phyloP scores from a whole-genome alignment of 495 filamentous ascomycete genomes.

The Emericellopsis terricola region DNA sequence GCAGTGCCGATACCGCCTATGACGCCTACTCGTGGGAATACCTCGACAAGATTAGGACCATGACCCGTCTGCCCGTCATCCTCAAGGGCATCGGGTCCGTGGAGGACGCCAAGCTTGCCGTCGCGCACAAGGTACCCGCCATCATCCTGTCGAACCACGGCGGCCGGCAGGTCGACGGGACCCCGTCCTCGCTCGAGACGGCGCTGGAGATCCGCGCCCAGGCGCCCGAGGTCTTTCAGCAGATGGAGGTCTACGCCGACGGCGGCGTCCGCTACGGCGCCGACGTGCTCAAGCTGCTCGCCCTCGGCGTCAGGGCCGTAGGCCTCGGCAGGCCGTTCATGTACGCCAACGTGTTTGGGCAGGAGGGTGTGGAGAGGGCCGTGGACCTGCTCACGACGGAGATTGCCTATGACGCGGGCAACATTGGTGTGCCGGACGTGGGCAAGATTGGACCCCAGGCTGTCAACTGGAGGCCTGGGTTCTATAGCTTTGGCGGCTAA shows the following conservation, averaged over 20 bases:
- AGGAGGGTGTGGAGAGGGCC: slow-evolving; percentile 30
- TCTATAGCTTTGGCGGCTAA: no score
- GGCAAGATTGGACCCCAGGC: slow-evolving; percentile 15
- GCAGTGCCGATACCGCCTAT: no score
- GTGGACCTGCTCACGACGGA: slow-evolving; percentile 18
- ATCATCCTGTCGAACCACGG: slow-evolving; percentile 23
- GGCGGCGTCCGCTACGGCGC: slow-evolving; percentile 27
- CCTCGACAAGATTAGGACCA: slow-evolving; percentile 11
- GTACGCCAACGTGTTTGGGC: slow-evolving; percentile 34
- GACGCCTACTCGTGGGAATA: slow-evolving; percentile 14
- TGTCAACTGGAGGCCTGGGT: no score
- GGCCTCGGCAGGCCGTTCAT: slow-evolving; percentile 31
- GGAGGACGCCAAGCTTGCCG: slow-evolving; percentile 15
- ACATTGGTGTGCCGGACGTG: slow-evolving; percentile 18
- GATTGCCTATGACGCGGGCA: slow-evolving; percentile 18
- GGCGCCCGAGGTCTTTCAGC: slow-evolving; percentile 26
- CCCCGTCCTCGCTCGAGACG: slow-evolving; percentile 21
- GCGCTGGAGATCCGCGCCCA: slow-evolving; percentile 27
- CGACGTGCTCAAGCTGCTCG: slow-evolving; percentile 32
- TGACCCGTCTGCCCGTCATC: slow-evolving; percentile 29
- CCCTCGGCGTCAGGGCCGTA: slow-evolving; percentile 33
- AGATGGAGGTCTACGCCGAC: slow-evolving; percentile 28
- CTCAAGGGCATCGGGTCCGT: slow-evolving; percentile 23
- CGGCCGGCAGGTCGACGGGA: slow-evolving; percentile 28
- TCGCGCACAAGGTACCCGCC: slow-evolving; percentile 14